Conservation (phyloP, 805 yeast species). For the Candida ascalaphidarum region DNA sequence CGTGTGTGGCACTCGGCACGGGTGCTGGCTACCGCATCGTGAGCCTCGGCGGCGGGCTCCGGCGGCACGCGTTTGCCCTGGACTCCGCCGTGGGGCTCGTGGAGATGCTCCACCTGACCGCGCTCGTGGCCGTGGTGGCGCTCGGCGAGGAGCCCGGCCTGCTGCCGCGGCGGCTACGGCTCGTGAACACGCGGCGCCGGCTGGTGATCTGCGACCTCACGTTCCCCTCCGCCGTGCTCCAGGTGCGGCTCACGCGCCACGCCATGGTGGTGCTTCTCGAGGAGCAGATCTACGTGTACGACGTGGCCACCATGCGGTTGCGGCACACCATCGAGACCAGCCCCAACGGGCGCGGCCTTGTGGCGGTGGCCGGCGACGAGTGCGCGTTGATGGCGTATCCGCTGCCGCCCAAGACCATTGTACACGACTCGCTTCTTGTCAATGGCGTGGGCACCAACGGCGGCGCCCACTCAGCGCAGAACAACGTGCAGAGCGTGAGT, state of each 20-base stretch:
- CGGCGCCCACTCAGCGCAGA: conserved; percentile 29
- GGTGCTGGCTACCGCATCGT: conserved; percentile 60
- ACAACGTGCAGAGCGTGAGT: conserved; percentile 31
- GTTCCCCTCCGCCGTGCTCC: conserved; percentile 33
- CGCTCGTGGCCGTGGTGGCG: conserved; percentile 78
- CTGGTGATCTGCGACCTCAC: conserved; percentile 35
- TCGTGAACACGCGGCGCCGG: conserved; percentile 72
- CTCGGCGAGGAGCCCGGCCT: conserved; percentile 61
- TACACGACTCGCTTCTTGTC: conserved; percentile 33
- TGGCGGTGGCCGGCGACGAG: conserved; percentile 45
- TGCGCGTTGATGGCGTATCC: conserved; percentile 59
- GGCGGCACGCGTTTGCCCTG: no score
- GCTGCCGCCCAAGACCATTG: conserved; percentile 56
- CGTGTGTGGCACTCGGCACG: conserved; percentile 71
- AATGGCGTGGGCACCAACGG: conserved; percentile 33
- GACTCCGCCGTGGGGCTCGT: conserved; percentile 51
- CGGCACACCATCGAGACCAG: conserved; percentile 38
- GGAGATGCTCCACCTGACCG: conserved; percentile 87
- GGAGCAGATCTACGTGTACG: conserved; percentile 36
- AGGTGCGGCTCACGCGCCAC: conserved; percentile 25
- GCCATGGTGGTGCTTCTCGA: conserved; percentile 31
- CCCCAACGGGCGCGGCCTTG: conserved; percentile 41
- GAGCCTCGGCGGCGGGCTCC: no score
- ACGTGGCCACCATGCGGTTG: conserved; percentile 29
- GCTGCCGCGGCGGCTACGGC: conserved; percentile 74